These are phyloP conservation scores for Pythium grandisporangium DNA, from an alignment of 352 stramenopile species.

Conservation along the genomic window DNA sequence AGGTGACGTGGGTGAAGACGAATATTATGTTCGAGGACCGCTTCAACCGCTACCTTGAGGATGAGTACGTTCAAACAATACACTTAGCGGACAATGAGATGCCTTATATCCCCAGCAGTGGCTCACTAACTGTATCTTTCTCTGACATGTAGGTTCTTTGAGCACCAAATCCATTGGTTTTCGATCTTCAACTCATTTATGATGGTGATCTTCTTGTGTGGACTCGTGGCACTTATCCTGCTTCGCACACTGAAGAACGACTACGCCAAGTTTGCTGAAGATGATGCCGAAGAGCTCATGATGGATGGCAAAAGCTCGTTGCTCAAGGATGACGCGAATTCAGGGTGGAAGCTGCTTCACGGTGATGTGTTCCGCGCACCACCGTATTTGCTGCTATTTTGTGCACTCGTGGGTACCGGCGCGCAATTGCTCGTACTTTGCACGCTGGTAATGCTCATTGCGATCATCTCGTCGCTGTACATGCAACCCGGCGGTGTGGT, in stretches of 20 bases:
- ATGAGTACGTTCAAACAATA: slow-evolving; percentile 66
- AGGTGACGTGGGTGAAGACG: slow-evolving; percentile 90
- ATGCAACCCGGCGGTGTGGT: slow-evolving; percentile 95
- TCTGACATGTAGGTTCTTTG: slow-evolving; percentile 97
- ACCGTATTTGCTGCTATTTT: slow-evolving; percentile 90
- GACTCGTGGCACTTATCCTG: slow-evolving; percentile 91
- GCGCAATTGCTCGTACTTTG: slow-evolving; percentile 93
- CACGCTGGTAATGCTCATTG: slow-evolving; percentile 93
- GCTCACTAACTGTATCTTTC: too few relatives aligned
- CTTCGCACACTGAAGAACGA: slow-evolving; percentile 92
- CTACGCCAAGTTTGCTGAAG: slow-evolving; percentile 87
- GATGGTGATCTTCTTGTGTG: slow-evolving; percentile 96
- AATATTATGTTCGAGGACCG: slow-evolving; percentile 91
- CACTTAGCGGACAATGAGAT: too few relatives aligned
- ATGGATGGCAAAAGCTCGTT: slow-evolving; percentile 75
- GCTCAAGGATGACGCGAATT: slow-evolving; percentile 76
- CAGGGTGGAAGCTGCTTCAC: slow-evolving; percentile 95
- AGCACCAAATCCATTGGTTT: slow-evolving; percentile 99
- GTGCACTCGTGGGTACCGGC: slow-evolving; percentile 93
- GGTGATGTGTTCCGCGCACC: slow-evolving; percentile 93
- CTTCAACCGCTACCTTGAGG: slow-evolving; percentile 98
- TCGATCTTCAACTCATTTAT: slow-evolving; percentile 98
- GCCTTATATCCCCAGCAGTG: too few relatives aligned
- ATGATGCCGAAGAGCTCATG: slow-evolving; percentile 83
- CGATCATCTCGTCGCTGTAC: slow-evolving; percentile 93